A percentile compares a stretch with the other conserved stretches of the same genome.
These are phyloP conservation scores for Nemania serpens DNA, from an alignment of 2,329 filamentous ascomycete species.

Conservation along the genomic window DNA sequence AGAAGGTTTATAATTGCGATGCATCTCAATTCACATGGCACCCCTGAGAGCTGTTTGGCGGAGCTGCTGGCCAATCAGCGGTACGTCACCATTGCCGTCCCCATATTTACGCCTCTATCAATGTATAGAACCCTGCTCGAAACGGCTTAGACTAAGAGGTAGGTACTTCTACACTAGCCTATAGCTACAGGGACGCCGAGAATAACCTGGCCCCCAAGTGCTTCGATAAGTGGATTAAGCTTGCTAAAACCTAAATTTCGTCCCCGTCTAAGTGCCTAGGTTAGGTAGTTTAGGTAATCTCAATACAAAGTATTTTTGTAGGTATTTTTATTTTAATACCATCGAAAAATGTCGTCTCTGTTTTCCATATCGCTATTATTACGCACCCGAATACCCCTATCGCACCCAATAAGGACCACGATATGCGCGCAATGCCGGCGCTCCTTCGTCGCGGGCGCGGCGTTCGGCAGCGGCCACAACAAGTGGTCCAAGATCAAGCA, in stretches of 20 bases:
- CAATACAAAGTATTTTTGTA: no score
- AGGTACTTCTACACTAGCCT: no score
- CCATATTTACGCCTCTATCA: no score
- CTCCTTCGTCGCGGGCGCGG: conserved; percentile 51
- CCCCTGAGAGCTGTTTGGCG: conserved; percentile 24
- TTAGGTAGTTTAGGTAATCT: no score
- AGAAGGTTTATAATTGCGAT: no score
- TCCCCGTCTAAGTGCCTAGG: no score
- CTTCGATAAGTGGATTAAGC: neutral
- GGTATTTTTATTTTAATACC: no score
- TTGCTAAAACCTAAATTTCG: neutral
- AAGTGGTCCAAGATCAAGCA: conserved; percentile 97
- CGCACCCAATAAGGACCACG: conserved; percentile 21
- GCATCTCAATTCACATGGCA: conserved; percentile 14
- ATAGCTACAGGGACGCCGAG: no score
- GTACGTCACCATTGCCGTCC: neutral
- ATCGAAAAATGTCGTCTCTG: conserved; percentile 34
- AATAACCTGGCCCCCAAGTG: conserved; percentile 6
- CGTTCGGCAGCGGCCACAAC: conserved; percentile 72
- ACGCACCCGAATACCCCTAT: conserved; percentile 16
- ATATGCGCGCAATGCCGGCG: conserved; percentile 56
- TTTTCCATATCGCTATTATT: conserved; percentile 14
- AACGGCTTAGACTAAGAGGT: conserved; percentile 5
- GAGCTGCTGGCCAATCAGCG: conserved; percentile 16
- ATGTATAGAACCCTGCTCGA: neutral